phyloP scores from a whole-genome alignment of 2,329 filamentous ascomycete genomes.

The Karstenula rhodostoma region DNA sequence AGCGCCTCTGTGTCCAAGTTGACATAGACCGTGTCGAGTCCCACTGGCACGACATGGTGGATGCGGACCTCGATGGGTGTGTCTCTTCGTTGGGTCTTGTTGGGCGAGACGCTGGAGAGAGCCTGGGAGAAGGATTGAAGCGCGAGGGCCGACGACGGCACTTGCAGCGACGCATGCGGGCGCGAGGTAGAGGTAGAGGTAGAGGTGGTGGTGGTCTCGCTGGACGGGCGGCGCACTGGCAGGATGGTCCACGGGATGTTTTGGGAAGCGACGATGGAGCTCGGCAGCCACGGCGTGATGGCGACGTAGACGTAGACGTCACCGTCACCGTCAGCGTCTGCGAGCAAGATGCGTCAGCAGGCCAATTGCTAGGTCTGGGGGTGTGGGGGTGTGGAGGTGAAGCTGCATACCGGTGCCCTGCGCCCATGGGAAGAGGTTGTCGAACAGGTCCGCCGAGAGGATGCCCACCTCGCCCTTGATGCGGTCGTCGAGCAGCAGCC shows the following conservation, averaged over 20 bases:
- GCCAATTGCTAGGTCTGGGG: background rate
- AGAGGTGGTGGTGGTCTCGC: slow-evolving; percentile 43
- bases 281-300: slow-evolving; percentile 76
- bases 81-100: slow-evolving; percentile 76
- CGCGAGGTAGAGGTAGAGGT: too few relatives aligned
- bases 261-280: slow-evolving; percentile 58
- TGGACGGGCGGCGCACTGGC: slow-evolving; percentile 66
- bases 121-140: slow-evolving; percentile 81
- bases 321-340: slow-evolving; percentile 24
- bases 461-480: slow-evolving; percentile 86
- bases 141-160: slow-evolving; percentile 74
- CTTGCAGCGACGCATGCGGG: slow-evolving; percentile 79
- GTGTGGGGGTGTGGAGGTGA: too few relatives aligned
- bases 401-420: slow-evolving; percentile 29
- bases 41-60: slow-evolving; percentile 79
- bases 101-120: slow-evolving; percentile 76
- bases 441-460: slow-evolving; percentile 84
- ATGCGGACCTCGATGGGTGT: slow-evolving; percentile 84
- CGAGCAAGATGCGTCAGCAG: slow-evolving; percentile 3
- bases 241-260: slow-evolving; percentile 84
- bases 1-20: slow-evolving; percentile 83
- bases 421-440: slow-evolving; percentile 74
- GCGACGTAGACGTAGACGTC: too few relatives aligned
- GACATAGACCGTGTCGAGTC: slow-evolving; percentile 86
- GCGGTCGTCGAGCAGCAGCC: slow-evolving; percentile 83